Evolutionary conservation across 1,284 basidiomycete genomes (phyloP).

Genomic region (Microbotryomycetes sp.): DNA sequence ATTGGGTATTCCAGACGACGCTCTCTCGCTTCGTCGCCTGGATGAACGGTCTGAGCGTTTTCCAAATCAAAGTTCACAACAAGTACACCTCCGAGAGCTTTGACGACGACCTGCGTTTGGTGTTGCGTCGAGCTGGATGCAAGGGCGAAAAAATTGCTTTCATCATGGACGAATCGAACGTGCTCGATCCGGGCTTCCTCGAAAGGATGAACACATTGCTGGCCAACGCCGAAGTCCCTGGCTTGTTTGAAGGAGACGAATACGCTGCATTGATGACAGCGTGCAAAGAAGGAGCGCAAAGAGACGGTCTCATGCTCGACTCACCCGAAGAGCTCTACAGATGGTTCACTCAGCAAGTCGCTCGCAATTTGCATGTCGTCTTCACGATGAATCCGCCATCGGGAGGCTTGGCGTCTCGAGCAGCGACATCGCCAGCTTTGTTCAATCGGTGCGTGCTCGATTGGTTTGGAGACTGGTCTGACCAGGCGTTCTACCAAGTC

Average conservation of each 20-base stretch:
- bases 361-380: slow-evolving; percentile 92
- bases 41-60: slow-evolving; percentile 98
- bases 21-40: slow-evolving; percentile 97
- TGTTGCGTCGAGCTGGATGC: slow-evolving; percentile 88
- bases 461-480: slow-evolving; percentile 98
- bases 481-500: slow-evolving; percentile 94
- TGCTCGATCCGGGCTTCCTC: slow-evolving; percentile 94
- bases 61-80: slow-evolving; percentile 98
- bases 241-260: slow-evolving; percentile 97
- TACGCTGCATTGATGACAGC: slow-evolving; percentile 94
- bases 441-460: slow-evolving; percentile 98
- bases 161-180: slow-evolving; percentile 99
- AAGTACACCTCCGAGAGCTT: slow-evolving; percentile 98
- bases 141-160: slow-evolving; percentile 99
- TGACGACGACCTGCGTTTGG: slow-evolving; percentile 90
- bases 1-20: slow-evolving; percentile 65
- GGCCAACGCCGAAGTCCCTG: slow-evolving; percentile 98
- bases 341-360: slow-evolving; percentile 96
- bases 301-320: slow-evolving; percentile 95
- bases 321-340: slow-evolving; percentile 93
- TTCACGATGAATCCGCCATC: slow-evolving; percentile 97
- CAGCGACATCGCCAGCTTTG: slow-evolving; percentile 92
- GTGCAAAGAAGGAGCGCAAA: slow-evolving; percentile 96
- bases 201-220: slow-evolving; percentile 99
- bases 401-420: slow-evolving; percentile 68